Evolutionary conservation across 2,329 filamentous ascomycete species (phyloP).

Genomic region (Grosmannia serpens): DNA sequence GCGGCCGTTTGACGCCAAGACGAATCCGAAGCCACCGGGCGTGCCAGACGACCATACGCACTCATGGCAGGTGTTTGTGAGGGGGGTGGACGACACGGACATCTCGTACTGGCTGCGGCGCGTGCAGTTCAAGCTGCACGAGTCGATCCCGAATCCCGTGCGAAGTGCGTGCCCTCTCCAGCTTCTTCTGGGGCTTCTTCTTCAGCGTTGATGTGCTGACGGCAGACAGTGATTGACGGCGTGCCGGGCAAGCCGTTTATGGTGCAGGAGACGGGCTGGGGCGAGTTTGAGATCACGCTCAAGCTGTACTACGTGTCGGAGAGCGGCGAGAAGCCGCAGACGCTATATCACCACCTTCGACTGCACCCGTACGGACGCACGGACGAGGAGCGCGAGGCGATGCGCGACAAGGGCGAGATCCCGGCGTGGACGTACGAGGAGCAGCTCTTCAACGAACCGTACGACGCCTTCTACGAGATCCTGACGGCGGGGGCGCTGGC

Average conservation of each 20-base stretch:
- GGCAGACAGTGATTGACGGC: constrained; percentile 52
- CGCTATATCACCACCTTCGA: constrained; percentile 85
- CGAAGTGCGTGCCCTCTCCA: constrained; percentile 44
- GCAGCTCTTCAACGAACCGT: constrained; percentile 94
- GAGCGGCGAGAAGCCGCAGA: constrained; percentile 85
- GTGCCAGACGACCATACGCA: constrained; percentile 89
- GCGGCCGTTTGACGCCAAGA: constrained; percentile 61
- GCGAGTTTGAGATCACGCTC: constrained; percentile 93
- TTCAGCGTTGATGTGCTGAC: background rate
- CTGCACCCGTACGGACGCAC: constrained; percentile 82
- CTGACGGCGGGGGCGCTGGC: constrained; percentile 61
- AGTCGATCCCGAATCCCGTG: constrained; percentile 86
- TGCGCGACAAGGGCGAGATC: constrained; percentile 50
- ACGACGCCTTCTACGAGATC: constrained; percentile 80
- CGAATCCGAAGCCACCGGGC: constrained; percentile 64
- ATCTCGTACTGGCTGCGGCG: constrained; percentile 94
- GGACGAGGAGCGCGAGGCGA: constrained; percentile 57
- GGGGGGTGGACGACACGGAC: constrained; percentile 78
- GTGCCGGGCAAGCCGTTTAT: constrained; percentile 60
- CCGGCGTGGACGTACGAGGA: constrained; percentile 81
- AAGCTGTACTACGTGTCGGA: constrained; percentile 88
- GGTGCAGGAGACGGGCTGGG: constrained; percentile 90
- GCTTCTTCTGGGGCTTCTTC: background rate
- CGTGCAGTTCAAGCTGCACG: constrained; percentile 96
- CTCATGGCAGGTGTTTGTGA: constrained; percentile 91